A percentile compares a stretch with the other conserved stretches of the same genome.
These are phyloP conservation scores for Chaetothyriales sp. DNA, from an alignment of 2,329 filamentous ascomycete genomes.

Conservation along the genomic window DNA sequence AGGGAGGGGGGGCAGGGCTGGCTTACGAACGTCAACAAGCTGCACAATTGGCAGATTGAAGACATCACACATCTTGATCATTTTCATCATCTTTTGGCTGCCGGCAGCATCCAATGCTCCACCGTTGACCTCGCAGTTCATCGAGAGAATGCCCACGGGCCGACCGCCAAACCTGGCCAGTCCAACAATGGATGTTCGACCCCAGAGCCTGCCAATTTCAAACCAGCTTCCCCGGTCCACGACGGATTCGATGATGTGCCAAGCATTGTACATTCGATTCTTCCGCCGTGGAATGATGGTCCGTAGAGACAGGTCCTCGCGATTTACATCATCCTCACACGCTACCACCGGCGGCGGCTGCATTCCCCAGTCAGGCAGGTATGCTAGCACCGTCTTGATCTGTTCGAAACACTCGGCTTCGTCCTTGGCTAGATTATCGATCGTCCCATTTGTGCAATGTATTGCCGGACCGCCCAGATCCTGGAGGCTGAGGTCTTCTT, in stretches of 20 bases:
- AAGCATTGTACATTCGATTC: slow-evolving; percentile 47
- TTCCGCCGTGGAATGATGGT: slow-evolving; percentile 45
- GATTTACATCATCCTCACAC: slow-evolving; percentile 36
- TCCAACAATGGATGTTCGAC: slow-evolving; percentile 47
- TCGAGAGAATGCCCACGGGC: slow-evolving; percentile 45
- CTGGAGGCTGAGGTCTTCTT: slow-evolving; percentile 45
- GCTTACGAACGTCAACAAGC: slow-evolving; percentile 46
- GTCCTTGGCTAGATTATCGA: slow-evolving; percentile 49
- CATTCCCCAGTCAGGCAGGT: slow-evolving; percentile 43
- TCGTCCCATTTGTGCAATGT: slow-evolving; percentile 53
- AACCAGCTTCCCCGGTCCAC: slow-evolving; percentile 47
- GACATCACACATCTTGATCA: slow-evolving; percentile 51
- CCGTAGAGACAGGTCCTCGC: slow-evolving; percentile 37
- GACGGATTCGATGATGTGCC: slow-evolving; percentile 43
- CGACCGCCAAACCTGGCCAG: slow-evolving; percentile 44
- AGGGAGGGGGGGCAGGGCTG: background rate
- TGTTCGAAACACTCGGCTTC: slow-evolving; percentile 51
- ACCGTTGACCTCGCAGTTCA: slow-evolving; percentile 49
- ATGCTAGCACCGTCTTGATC: slow-evolving; percentile 42
- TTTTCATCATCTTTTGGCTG: slow-evolving; percentile 46
- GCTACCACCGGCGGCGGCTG: slow-evolving; percentile 39
- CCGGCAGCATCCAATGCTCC: slow-evolving; percentile 49
- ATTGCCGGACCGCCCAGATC: slow-evolving; percentile 48
- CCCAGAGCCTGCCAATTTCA: slow-evolving; percentile 52
- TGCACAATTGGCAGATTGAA: slow-evolving; percentile 53